Evolutionary conservation across 2,329 filamentous ascomycete species (phyloP).

Genomic region (Pseudocercospora musae): DNA sequence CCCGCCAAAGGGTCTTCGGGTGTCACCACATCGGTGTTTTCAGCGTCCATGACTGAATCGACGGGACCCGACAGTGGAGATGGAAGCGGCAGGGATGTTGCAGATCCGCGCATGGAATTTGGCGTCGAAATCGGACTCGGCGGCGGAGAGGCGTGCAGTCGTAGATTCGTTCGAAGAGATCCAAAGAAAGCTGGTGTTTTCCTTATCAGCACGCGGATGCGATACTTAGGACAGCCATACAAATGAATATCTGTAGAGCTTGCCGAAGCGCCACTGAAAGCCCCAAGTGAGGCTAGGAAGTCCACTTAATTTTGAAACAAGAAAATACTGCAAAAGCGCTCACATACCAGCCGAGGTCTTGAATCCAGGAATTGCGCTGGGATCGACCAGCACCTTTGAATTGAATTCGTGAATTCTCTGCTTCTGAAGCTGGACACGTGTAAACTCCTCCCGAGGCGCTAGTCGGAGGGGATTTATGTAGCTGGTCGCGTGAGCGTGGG

Average conservation of each 20-base stretch:
- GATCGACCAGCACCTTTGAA: slow-evolving; percentile 24
- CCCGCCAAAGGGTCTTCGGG: slow-evolving; percentile 45
- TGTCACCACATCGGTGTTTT: slow-evolving; percentile 15
- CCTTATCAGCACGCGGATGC: not conserved
- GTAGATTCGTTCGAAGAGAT: slow-evolving; percentile 76
- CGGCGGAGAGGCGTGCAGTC: slow-evolving; percentile 57
- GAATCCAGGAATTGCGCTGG: slow-evolving; percentile 33
- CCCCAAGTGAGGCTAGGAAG: not conserved
- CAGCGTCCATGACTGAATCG: slow-evolving; percentile 24
- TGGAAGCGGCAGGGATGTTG: slow-evolving; percentile 52
- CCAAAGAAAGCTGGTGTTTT: slow-evolving; percentile 68
- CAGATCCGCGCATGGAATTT: slow-evolving; percentile 50
- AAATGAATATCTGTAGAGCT: not conserved
- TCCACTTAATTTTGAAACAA: not conserved
- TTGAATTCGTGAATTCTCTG: slow-evolving; percentile 30
- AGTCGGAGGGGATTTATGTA: slow-evolving; percentile 20
- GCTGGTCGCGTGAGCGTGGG: slow-evolving; percentile 10
- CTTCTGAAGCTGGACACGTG: slow-evolving; percentile 31
- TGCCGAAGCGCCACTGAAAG: not conserved
- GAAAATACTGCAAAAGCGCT: not conserved
- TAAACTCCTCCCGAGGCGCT: slow-evolving; percentile 27
- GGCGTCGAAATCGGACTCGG: slow-evolving; percentile 64
- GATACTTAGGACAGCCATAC: not conserved
- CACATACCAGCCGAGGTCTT: slow-evolving; percentile 37
- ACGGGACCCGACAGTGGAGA: slow-evolving; percentile 40